Conservation (phyloP, 1,284 basidiomycete genomes). For the Austroboletus novae-zelandiae region DNA sequence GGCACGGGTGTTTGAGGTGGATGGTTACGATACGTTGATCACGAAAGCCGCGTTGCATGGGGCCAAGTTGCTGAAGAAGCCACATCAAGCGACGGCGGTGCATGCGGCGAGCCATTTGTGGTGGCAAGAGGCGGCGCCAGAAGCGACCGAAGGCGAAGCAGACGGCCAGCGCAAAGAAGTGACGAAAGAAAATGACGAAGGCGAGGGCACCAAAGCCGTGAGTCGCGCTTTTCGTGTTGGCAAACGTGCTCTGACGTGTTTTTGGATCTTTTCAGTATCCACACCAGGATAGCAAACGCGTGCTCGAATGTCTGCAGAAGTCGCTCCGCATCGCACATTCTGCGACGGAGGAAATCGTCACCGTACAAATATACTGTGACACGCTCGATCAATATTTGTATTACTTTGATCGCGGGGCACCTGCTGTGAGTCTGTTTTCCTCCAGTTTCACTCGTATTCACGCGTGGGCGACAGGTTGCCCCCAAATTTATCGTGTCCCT, state of each 20-base stretch:
- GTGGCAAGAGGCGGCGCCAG: slow-evolving; percentile 78
- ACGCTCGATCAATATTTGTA: slow-evolving; percentile 92
- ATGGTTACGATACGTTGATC: slow-evolving; percentile 94
- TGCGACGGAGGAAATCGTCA: slow-evolving; percentile 92
- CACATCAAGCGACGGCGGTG: slow-evolving; percentile 93
- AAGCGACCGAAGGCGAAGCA: slow-evolving; percentile 39
- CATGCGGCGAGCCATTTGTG: slow-evolving; percentile 91
- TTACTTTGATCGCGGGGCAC: slow-evolving; percentile 88
- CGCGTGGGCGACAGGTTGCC: slow-evolving; percentile 55
- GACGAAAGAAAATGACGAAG: slow-evolving; percentile 39
- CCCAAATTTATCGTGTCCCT: slow-evolving; percentile 94
- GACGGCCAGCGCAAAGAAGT: slow-evolving; percentile 33
- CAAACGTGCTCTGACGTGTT: not conserved
- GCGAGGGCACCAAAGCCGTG: slow-evolving; percentile 58
- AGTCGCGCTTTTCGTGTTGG: slow-evolving; percentile 28
- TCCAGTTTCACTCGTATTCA: not conserved
- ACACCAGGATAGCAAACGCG: slow-evolving; percentile 91
- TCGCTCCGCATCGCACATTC: slow-evolving; percentile 90
- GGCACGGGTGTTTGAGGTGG: slow-evolving; percentile 81
- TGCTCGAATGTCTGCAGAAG: slow-evolving; percentile 93
- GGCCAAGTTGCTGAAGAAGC: slow-evolving; percentile 92
- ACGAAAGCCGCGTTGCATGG: slow-evolving; percentile 95
- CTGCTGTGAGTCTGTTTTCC: slow-evolving; percentile 60
- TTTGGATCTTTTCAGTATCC: slow-evolving; percentile 48
- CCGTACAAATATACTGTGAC: slow-evolving; percentile 90